These are phyloP conservation scores for Aspergillus funiculosus DNA, from an alignment of 495 filamentous ascomycete species.

Conservation along the genomic window DNA sequence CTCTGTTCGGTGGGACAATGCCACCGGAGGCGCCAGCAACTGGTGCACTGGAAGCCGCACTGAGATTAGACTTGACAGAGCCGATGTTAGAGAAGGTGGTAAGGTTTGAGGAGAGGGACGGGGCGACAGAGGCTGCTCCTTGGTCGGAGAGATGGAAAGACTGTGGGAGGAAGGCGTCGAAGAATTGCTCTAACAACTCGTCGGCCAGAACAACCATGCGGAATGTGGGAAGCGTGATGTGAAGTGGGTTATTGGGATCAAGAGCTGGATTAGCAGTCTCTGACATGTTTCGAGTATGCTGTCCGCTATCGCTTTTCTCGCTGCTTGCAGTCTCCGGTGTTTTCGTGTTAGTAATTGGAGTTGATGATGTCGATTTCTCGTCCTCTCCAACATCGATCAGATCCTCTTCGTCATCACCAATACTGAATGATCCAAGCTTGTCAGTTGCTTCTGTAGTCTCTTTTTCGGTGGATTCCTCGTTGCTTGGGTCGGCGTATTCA, in stretches of 20 bases:
- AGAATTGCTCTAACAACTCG: conserved; percentile 91
- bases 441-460: conserved; percentile 31
- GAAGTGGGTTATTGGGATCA: conserved; percentile 83
- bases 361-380: conserved; percentile 22
- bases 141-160: conserved; percentile 61
- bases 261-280: conserved; percentile 75
- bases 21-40: conserved; percentile 45
- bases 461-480: conserved; percentile 31
- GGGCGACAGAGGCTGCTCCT: conserved; percentile 37
- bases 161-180: conserved; percentile 72
- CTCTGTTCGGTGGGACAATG: conserved; percentile 59
- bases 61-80: conserved; percentile 36
- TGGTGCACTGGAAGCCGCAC: conserved; percentile 33
- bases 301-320: conserved; percentile 7
- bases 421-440: conserved; percentile 59
- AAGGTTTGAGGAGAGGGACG: conserved; percentile 66
- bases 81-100: conserved; percentile 73
- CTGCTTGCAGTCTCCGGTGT: conserved; percentile 11
- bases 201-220: conserved; percentile 97
- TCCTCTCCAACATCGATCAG: conserved; percentile 54
- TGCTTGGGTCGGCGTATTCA: conserved; percentile 95
- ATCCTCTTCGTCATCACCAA: conserved; percentile 75
- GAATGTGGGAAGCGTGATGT: conserved; percentile 97
- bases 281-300: conserved; percentile 24
- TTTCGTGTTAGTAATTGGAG: conserved; percentile 9